These are phyloP conservation scores for Cercophora newfieldiana DNA, from an alignment of 495 filamentous ascomycete species.

Conservation along the genomic window DNA sequence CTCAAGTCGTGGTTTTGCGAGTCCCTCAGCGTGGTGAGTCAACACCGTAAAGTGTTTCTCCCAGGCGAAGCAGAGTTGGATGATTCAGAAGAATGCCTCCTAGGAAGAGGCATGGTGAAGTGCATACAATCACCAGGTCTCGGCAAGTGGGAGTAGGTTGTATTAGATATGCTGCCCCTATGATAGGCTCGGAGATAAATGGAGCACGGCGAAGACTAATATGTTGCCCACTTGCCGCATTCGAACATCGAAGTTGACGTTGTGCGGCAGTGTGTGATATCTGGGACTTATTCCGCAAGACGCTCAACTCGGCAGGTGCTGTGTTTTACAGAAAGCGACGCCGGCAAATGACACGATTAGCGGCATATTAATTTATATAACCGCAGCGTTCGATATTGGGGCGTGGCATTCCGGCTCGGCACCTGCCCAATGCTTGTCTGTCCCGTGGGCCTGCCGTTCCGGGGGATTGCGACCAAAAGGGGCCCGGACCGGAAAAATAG, in stretches of 20 bases:
- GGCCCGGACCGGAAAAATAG: no score
- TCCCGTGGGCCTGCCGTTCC: background rate
- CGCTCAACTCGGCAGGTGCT: background rate
- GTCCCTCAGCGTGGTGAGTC: background rate
- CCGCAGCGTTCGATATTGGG: background rate
- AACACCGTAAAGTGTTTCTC: no score
- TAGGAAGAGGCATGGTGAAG: no score
- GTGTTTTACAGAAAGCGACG: background rate
- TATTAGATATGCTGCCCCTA: no score
- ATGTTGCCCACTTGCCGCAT: background rate
- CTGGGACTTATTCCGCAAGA: background rate
- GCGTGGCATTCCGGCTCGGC: constrained; percentile 4
- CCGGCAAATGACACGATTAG: background rate
- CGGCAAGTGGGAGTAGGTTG: no score
- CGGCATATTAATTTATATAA: constrained; percentile 1
- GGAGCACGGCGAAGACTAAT: background rate
- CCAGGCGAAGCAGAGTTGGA: no score
- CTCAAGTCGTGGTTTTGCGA: background rate
- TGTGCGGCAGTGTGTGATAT: background rate
- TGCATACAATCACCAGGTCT: no score
- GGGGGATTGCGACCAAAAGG: no score
- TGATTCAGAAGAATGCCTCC: no score
- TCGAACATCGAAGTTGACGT: background rate
- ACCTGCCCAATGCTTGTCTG: background rate
- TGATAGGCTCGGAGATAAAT: background rate